Base-by-base conservation (phyloP, 139 green algal species). In the Mesostigma viride region DNA sequence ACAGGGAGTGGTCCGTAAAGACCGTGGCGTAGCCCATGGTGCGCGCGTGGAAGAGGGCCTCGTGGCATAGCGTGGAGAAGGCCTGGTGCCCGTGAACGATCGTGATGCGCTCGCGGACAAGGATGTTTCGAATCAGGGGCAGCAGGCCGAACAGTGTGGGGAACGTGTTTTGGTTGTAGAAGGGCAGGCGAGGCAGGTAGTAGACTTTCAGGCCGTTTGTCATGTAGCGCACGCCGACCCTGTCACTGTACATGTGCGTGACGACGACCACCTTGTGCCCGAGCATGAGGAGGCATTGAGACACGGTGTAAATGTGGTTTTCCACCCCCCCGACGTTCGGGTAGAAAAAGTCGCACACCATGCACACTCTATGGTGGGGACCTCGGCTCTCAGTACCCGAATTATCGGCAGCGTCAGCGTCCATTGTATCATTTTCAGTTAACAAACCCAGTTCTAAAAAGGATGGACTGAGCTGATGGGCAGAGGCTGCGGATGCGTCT, bases 331-430 rank as follows among this genome's bases (percentile, higher is more conserved):
- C 92, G 8, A 86, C 83, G 63, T 91, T 94, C 6, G 92, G 92
- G 46, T 91, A 94, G 76, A 98, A 96, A 71, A 97, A 98, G 64
- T 98, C 92, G 31, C 71, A 89, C n/a, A 96, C 88, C 84, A 97
- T 91, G 40, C 40, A 53, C 40, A 53, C 40, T n/a, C n/a, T n/a
- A n/a, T n/a, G n/a, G n/a, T n/a, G n/a, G n/a, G n/a, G n/a, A n/a
- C n/a, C n/a, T n/a, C n/a, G n/a, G n/a, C n/a, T n/a, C n/a, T n/a
- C n/a, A n/a, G n/a, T n/a, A n/a, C n/a, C n/a, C n/a, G n/a, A n/a
- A n/a, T n/a, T n/a, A n/a, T n/a, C n/a, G n/a, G n/a, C n/a, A n/a
- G n/a, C n/a, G n/a, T n/a, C n/a, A n/a, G n/a, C n/a, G n/a, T n/a
- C n/a, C n/a, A n/a, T n/a, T n/a, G n/a, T n/a, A n/a, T n/a, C n/a